Conservation (phyloP, 306 rosid species). For the Oxytropis ochrocephala region DNA sequence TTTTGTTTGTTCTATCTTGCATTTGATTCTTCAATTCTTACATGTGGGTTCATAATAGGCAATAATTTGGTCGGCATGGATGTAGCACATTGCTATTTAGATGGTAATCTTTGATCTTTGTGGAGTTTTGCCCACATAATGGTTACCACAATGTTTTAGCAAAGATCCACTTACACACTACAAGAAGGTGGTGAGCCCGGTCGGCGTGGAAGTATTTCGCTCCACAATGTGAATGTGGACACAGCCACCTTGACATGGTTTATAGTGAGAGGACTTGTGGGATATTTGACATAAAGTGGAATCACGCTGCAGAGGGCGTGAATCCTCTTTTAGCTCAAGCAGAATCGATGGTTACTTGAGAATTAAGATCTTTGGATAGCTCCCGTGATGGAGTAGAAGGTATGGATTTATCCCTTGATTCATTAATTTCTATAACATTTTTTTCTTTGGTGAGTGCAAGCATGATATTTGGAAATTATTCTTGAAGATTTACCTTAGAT, state of each 20-base stretch:
- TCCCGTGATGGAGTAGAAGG: slow-evolving; percentile 43
- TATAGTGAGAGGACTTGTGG: slow-evolving; percentile 50
- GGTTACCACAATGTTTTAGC: slow-evolving; percentile 56
- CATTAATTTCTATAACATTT: background rate
- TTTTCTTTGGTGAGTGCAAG: background rate
- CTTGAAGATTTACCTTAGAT: background rate
- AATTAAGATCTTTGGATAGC: slow-evolving; percentile 44
- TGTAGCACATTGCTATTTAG: slow-evolving; percentile 59
- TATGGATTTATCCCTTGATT: slow-evolving; percentile 20
- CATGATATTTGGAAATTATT: background rate
- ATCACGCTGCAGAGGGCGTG: slow-evolving; percentile 32
- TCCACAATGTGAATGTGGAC: slow-evolving; percentile 45
- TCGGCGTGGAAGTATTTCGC: slow-evolving; percentile 71
- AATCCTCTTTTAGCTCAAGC: slow-evolving; percentile 69
- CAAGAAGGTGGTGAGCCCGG: slow-evolving; percentile 64
- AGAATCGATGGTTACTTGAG: slow-evolving; percentile 81
- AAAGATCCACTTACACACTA: slow-evolving; percentile 64
- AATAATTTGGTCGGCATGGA: slow-evolving; percentile 40
- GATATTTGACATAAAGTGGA: slow-evolving; percentile 89
- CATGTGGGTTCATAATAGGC: background rate
- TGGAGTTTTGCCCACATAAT: slow-evolving; percentile 72
- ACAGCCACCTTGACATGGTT: slow-evolving; percentile 34
- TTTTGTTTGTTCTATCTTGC: background rate
- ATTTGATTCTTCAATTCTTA: background rate
- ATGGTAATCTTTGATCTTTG: slow-evolving; percentile 84